Percentiles rank a stretch among this genome's conserved stretches.
These are phyloP conservation scores for Daldinia sp. DNA, from an alignment of 2,329 filamentous ascomycete species.

Conservation along the genomic window DNA sequence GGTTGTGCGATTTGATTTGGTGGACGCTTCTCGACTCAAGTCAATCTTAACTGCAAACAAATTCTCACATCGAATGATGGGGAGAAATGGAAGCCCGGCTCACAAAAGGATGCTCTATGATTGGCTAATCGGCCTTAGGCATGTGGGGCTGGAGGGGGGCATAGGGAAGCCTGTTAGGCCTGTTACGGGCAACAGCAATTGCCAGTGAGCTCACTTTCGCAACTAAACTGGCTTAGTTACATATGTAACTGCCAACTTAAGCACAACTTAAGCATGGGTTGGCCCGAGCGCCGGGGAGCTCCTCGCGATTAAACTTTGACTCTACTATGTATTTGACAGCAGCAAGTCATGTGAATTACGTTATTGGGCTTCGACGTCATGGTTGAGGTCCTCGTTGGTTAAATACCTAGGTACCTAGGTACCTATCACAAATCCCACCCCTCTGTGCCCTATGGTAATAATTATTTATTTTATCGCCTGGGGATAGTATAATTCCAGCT, in stretches of 20 bases:
- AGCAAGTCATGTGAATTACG: slow-evolving; percentile 5
- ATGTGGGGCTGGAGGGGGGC: slow-evolving; percentile 23
- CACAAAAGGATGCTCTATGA: slow-evolving; percentile 41
- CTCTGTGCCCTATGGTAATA: background rate
- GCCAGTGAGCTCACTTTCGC: slow-evolving; percentile 34
- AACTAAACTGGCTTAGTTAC: slow-evolving; percentile 29
- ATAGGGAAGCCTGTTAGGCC: slow-evolving; percentile 2
- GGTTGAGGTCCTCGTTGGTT: background rate
- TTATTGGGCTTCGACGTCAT: slow-evolving; percentile 4
- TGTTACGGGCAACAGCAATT: slow-evolving; percentile 27
- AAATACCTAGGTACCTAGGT: background rate
- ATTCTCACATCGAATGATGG: slow-evolving; percentile 48
- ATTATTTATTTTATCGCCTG: background rate
- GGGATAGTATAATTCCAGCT: background rate
- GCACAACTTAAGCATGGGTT: slow-evolving; percentile 6
- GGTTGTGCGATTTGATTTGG: slow-evolving; percentile 24
- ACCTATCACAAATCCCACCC: background rate
- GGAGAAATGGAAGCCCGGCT: slow-evolving; percentile 45
- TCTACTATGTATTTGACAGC: background rate
- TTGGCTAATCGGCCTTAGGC: slow-evolving; percentile 35
- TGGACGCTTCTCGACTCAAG: slow-evolving; percentile 15
- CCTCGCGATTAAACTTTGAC: slow-evolving; percentile 6
- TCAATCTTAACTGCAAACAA: slow-evolving; percentile 34
- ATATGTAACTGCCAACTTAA: background rate
- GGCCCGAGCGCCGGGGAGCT: slow-evolving; percentile 25